Evolutionary conservation across 1,139 yeast species (phyloP).

Genomic region (Ashbya aceris): DNA sequence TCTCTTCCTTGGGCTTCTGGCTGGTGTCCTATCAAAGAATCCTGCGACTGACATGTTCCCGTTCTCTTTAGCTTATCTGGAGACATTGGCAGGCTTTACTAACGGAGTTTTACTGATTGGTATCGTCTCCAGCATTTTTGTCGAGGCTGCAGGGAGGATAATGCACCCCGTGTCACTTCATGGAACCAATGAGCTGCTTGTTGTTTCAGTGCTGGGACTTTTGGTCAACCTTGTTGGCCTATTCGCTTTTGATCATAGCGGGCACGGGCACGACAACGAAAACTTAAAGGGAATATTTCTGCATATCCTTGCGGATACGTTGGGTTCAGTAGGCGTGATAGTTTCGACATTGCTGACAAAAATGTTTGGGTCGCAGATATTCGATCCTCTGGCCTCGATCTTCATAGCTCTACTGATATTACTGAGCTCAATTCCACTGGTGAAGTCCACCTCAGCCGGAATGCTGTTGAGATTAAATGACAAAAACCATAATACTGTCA

Average conservation of each 20-base stretch:
- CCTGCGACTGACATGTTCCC: constrained; percentile 69
- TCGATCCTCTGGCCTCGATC: constrained; percentile 88
- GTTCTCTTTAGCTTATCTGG: constrained; percentile 77
- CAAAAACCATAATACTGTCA: constrained; percentile 49
- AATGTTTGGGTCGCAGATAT: constrained; percentile 46
- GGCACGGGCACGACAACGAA: constrained; percentile 48
- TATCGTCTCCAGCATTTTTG: constrained; percentile 77
- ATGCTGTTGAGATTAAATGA: constrained; percentile 54
- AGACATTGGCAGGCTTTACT: constrained; percentile 89
- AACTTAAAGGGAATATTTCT: constrained; percentile 92
- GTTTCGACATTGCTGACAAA: constrained; percentile 67
- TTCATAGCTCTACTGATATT: constrained; percentile 77
- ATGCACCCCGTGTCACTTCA: constrained; percentile 67
- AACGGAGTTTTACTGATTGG: constrained; percentile 84
- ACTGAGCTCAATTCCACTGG: constrained; percentile 71
- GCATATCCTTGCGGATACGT: constrained; percentile 88
- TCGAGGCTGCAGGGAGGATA: constrained; percentile 79
- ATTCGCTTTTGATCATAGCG: constrained; percentile 77
- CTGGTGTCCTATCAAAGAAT: constrained; percentile 55
- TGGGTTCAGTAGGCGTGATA: constrained; percentile 95
- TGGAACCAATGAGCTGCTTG: constrained; percentile 73
- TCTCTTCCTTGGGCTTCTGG: constrained; percentile 77
- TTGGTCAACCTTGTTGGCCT: constrained; percentile 86
- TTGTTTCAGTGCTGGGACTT: constrained; percentile 78
- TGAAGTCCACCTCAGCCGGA: constrained; percentile 70